Evolutionary conservation across 2,329 filamentous ascomycete species (phyloP).

Genomic region (Cryphonectria carpinicola): DNA sequence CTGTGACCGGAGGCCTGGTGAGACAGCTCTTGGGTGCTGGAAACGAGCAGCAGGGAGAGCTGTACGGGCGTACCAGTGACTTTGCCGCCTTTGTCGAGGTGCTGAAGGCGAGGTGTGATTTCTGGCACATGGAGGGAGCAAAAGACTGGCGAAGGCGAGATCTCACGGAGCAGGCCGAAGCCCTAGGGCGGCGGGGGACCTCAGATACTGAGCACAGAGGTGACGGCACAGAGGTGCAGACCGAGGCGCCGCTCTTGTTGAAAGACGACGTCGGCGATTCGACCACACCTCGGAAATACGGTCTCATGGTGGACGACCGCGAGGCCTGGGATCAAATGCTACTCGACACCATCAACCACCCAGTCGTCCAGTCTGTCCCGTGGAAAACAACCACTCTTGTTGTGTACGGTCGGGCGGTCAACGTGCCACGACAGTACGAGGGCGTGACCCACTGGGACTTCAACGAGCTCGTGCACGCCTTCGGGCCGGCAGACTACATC

Average conservation of each 20-base stretch:
- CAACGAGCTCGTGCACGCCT: conserved; percentile 65
- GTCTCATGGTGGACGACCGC: conserved; percentile 33
- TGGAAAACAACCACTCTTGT: conserved; percentile 51
- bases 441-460: conserved; percentile 71
- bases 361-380: conserved; percentile 29
- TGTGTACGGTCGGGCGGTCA: conserved; percentile 67
- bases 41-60: conserved; percentile 47
- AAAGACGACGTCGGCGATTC: conserved; percentile 21
- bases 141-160: conserved; percentile 71
- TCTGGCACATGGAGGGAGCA: conserved; percentile 81
- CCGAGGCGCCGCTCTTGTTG: conserved; percentile 13
- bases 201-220: background rate
- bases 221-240: conserved; percentile 2
- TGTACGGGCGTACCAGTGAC: conserved; percentile 68
- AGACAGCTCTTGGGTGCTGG: conserved; percentile 50
- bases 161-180: conserved; percentile 21
- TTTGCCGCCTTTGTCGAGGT: conserved; percentile 78
- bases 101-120: conserved; percentile 75
- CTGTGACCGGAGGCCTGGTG: conserved; percentile 56
- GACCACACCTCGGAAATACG: conserved; percentile 37
- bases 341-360: conserved; percentile 23
- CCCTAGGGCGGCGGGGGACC: background rate
- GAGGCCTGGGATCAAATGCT: conserved; percentile 35
- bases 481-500: conserved; percentile 83
- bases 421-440: conserved; percentile 59